Conservation (phyloP, 2,329 filamentous ascomycete species). For the Bisporella sp. region DNA sequence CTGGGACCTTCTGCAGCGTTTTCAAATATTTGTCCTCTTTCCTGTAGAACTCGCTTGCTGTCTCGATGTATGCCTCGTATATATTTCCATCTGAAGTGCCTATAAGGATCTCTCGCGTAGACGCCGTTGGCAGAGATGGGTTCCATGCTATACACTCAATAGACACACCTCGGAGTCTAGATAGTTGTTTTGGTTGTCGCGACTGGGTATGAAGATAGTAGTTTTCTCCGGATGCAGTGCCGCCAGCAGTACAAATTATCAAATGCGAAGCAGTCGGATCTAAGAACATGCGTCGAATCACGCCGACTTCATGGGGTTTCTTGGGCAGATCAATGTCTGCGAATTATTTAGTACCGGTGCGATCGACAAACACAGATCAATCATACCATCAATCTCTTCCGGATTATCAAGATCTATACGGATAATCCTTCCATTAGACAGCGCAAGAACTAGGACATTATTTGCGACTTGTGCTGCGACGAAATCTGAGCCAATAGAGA, state of each 20-base stretch:
- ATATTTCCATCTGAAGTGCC: constrained; percentile 91
- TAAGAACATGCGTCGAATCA: constrained; percentile 94
- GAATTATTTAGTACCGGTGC: constrained; percentile 1
- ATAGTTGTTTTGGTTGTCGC: constrained; percentile 74
- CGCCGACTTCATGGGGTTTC: constrained; percentile 81
- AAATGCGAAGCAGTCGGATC: constrained; percentile 95
- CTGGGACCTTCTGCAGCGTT: constrained; percentile 71
- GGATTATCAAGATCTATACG: constrained; percentile 91
- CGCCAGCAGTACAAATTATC: constrained; percentile 81
- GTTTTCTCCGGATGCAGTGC: constrained; percentile 87
- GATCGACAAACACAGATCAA: background rate
- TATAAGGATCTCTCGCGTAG: constrained; percentile 87
- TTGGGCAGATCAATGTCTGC: constrained; percentile 94
- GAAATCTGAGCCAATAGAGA: constrained; percentile 90
- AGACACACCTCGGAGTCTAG: constrained; percentile 74
- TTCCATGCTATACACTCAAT: constrained; percentile 95
- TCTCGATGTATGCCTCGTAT: constrained; percentile 93
- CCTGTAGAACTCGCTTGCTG: constrained; percentile 88
- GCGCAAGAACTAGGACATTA: constrained; percentile 87
- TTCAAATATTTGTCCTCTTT: constrained; percentile 92
- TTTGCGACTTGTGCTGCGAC: constrained; percentile 95
- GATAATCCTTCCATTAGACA: constrained; percentile 86
- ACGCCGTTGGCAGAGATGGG: constrained; percentile 83
- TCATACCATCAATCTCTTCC: constrained; percentile 83
- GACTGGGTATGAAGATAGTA: constrained; percentile 97